A percentile compares a stretch with the other conserved stretches of the same genome.
Conservation (phyloP, 208 protist species). For the Leishmania martiniquensis region DNA sequence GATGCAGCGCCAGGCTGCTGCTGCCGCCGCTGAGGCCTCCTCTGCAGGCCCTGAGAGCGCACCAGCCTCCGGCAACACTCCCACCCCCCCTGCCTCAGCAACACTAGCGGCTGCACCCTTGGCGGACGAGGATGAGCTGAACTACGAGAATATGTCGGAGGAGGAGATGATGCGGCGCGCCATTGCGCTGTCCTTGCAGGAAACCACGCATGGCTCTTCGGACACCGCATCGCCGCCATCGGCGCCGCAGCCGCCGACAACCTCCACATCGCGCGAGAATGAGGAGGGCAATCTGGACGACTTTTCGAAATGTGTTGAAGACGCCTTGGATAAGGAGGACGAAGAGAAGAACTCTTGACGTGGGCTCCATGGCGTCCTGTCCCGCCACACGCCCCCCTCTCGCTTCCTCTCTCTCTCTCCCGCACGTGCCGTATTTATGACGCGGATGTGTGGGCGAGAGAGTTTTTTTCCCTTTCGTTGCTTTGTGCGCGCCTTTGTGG, state of each 20-base stretch:
- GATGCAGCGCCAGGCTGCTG: slow-evolving; percentile 85
- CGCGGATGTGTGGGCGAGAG: no score
- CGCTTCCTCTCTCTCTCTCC: neutral
- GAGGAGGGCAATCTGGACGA: slow-evolving; percentile 41
- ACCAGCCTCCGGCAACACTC: slow-evolving; percentile 10
- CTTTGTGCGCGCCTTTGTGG: neutral
- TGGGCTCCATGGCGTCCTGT: neutral
- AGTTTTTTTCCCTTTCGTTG: neutral
- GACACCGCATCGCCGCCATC: neutral
- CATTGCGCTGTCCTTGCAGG: slow-evolving; percentile 81
- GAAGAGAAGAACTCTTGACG: slow-evolving; percentile 31
- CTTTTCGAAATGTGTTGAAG: slow-evolving; percentile 40
- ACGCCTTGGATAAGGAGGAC: slow-evolving; percentile 43
- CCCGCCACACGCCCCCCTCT: no score
- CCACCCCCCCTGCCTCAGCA: slow-evolving; percentile 3
- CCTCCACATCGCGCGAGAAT: slow-evolving; percentile 15
- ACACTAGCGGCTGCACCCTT: neutral
- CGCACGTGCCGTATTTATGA: no score
- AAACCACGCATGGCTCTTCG: slow-evolving; percentile 19
- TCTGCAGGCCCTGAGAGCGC: slow-evolving; percentile 24
- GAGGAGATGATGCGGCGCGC: slow-evolving; percentile 87
- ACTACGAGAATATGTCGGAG: slow-evolving; percentile 74
- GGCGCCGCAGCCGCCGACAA: slow-evolving; percentile 1
- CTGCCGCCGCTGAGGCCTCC: slow-evolving; percentile 34
- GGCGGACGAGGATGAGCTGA: slow-evolving; percentile 15